These are phyloP conservation scores for Phytophthora pseudosyringae DNA, from an alignment of 352 stramenopile genomes.

Conservation along the genomic window DNA sequence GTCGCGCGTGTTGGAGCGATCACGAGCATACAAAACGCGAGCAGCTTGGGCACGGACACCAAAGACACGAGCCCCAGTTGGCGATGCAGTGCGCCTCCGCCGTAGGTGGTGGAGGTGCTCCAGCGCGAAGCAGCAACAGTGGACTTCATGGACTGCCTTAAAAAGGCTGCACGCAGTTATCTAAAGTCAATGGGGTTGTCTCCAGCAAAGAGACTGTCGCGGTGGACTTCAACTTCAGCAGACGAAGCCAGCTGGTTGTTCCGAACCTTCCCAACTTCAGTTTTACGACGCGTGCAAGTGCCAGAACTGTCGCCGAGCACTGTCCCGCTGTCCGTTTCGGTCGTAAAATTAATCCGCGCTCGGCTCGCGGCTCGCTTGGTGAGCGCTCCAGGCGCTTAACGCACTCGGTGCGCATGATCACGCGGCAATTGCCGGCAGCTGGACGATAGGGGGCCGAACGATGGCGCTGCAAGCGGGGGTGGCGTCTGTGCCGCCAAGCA, in stretches of 20 bases:
- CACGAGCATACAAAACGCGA: constrained; percentile 7
- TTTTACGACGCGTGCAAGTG: constrained; percentile 1
- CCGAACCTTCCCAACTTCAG: constrained; percentile 7
- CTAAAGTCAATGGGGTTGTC: too few relatives aligned
- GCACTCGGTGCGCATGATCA: too few relatives aligned
- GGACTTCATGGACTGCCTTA: background rate
- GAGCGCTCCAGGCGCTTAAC: background rate
- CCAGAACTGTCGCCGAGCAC: background rate
- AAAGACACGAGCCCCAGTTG: constrained; percentile 23
- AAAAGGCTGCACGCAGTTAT: background rate
- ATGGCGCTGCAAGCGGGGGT: background rate
- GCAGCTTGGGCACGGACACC: constrained; percentile 11
- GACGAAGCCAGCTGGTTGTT: constrained; percentile 1
- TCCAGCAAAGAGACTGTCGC: too few relatives aligned
- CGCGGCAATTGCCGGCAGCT: constrained; percentile 1
- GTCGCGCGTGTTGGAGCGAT: constrained; percentile 9
- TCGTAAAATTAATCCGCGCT: constrained; percentile 7
- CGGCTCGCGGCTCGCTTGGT: background rate
- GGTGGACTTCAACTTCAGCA: constrained; percentile 5
- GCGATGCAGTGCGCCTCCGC: constrained; percentile 4
- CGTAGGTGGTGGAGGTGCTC: background rate
- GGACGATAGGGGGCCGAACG: constrained; percentile 1
- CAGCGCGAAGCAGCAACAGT: too few relatives aligned
- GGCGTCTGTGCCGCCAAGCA: constrained; percentile 17
- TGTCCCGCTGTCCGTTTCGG: constrained; percentile 15